Conservation (phyloP, 106 monocot species). For the Dendrobium officinale region DNA sequence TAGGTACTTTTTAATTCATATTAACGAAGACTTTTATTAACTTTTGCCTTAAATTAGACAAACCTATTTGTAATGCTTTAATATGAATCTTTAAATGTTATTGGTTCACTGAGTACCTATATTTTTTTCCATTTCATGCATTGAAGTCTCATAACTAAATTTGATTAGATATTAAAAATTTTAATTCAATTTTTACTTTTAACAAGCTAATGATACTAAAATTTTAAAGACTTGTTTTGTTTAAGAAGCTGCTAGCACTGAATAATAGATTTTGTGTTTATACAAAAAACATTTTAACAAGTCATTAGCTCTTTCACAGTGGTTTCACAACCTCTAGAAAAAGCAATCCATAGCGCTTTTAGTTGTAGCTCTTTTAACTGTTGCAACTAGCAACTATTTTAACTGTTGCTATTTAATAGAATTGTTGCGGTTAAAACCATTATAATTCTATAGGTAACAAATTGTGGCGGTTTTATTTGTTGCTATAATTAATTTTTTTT, state of each 20-base stretch:
- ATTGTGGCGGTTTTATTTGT: too few relatives aligned
- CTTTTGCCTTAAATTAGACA: not conserved
- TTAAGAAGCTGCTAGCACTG: not conserved
- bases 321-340: too few relatives aligned
- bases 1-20: not conserved
- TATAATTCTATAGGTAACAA: too few relatives aligned
- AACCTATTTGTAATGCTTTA: not conserved
- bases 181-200: not conserved
- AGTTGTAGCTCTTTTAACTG: too few relatives aligned
- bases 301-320: too few relatives aligned
- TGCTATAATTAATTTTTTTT: too few relatives aligned
- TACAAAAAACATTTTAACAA: too few relatives aligned
- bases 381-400: too few relatives aligned
- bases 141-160: not conserved
- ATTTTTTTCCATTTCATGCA: not conserved
- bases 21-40: not conserved
- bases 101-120: too few relatives aligned
- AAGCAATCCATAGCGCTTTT: too few relatives aligned
- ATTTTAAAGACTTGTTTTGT: not conserved
- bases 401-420: too few relatives aligned
- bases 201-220: not conserved
- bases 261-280: not conserved
- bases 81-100: not conserved
- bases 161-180: not conserved
- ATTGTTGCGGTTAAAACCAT: too few relatives aligned